phyloP scores from a whole-genome alignment of 805 yeast genomes.

The Monosporozyma unispora region DNA sequence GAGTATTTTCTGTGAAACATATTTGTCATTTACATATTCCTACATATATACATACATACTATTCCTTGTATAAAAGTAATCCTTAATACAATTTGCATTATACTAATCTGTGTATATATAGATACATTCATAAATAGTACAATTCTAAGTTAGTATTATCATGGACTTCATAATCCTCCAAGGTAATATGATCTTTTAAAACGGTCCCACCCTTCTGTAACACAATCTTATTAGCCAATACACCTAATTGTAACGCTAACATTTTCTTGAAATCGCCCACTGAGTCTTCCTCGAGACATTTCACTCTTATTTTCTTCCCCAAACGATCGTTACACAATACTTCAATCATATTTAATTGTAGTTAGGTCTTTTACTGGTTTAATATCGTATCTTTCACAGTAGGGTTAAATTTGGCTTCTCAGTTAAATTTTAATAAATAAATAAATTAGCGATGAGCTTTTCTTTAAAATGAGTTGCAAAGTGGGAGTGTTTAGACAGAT shows the following conservation, averaged over 20 bases:
- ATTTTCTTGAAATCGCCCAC: constrained; percentile 86
- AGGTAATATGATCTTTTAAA: constrained; percentile 78
- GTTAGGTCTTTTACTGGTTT: not conserved
- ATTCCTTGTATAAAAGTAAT: not conserved
- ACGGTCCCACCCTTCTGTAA: constrained; percentile 80
- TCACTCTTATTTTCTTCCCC: constrained; percentile 82
- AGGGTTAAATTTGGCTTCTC: not conserved
- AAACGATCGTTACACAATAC: constrained; percentile 66
- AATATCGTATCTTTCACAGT: not conserved
- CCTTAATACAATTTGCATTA: not conserved
- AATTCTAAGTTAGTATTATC: constrained; percentile 81
- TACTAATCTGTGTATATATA: not conserved
- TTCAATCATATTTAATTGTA: constrained; percentile 61
- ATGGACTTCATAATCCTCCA: constrained; percentile 93
- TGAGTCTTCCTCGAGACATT: constrained; percentile 77
- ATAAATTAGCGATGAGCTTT: not conserved
- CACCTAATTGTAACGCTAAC: constrained; percentile 74
- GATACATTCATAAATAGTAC: constrained; percentile 45
- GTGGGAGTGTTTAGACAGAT: not conserved
- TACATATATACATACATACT: not conserved
- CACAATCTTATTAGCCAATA: constrained; percentile 47
- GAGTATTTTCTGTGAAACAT: constrained; percentile 25
- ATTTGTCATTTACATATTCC: not conserved
- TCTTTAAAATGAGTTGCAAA: not conserved
- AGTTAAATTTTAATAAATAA: not conserved